Evolutionary conservation across 768 basidiomycete species (phyloP).

Genomic region (Mycena metata): DNA sequence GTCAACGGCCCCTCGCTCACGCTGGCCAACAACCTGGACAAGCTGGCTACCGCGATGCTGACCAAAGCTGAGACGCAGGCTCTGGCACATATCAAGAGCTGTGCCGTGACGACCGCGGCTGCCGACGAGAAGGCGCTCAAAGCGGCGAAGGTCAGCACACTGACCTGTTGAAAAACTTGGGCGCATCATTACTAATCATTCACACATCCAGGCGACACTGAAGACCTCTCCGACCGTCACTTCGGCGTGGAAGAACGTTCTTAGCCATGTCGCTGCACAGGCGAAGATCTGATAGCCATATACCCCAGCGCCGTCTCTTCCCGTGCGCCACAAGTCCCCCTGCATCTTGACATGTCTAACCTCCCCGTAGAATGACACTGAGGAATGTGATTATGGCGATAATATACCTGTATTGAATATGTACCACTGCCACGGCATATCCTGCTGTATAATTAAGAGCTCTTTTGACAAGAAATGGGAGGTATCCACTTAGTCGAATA

Average conservation of each 20-base stretch:
- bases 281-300: background rate
- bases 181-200: background rate
- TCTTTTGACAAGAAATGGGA: conserved; percentile 2
- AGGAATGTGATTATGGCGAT: conserved; percentile 5
- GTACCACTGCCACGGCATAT: conserved; percentile 8
- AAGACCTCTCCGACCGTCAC: conserved; percentile 10
- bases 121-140: conserved; percentile 9
- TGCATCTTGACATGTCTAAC: background rate
- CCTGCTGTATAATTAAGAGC: background rate
- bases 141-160: conserved; percentile 2
- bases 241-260: conserved; percentile 9
- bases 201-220: background rate
- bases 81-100: conserved; percentile 10
- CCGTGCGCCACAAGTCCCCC: background rate
- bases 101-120: background rate
- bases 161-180: background rate
- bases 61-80: background rate
- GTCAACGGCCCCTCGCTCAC: conserved; percentile 7
- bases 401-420: conserved; percentile 5
- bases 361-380: background rate
- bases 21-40: conserved; percentile 5
- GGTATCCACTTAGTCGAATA: background rate
- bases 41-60: background rate
- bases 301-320: background rate
- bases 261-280: background rate